phyloP scores from a whole-genome alignment of 2,329 filamentous ascomycete species.

The Botrytis pseudocinerea region DNA sequence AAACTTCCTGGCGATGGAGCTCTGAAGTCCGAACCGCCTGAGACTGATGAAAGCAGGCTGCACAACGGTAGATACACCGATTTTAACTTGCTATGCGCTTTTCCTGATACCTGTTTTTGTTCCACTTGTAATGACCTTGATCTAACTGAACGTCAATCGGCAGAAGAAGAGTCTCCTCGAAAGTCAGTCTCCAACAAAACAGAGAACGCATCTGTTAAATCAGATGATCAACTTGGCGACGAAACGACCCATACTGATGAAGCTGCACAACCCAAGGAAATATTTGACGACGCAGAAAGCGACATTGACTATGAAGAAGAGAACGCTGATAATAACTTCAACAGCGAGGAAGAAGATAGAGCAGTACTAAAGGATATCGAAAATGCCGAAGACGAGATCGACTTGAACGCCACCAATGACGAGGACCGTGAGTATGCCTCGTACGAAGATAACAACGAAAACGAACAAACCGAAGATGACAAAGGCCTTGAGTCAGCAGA shows the following conservation, averaged over 20 bases:
- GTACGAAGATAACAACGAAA: slow-evolving; percentile 40
- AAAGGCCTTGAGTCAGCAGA: slow-evolving; percentile 6
- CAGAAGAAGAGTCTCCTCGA: slow-evolving; percentile 33
- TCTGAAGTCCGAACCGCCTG: background rate
- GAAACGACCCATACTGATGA: background rate
- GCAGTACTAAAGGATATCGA: background rate
- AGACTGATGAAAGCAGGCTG: slow-evolving; percentile 26
- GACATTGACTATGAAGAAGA: slow-evolving; percentile 28
- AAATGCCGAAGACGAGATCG: slow-evolving; percentile 9
- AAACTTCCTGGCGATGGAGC: slow-evolving; percentile 21
- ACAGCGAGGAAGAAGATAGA: background rate
- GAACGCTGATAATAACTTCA: background rate
- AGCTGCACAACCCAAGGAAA: slow-evolving; percentile 3
- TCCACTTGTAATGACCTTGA: slow-evolving; percentile 34
- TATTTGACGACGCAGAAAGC: slow-evolving; percentile 29
- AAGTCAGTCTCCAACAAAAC: slow-evolving; percentile 29
- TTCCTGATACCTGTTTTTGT: slow-evolving; percentile 36
- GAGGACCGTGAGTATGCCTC: slow-evolving; percentile 19
- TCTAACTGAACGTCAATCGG: slow-evolving; percentile 32
- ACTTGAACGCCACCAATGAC: slow-evolving; percentile 7
- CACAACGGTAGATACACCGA: slow-evolving; percentile 36
- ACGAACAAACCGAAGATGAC: slow-evolving; percentile 36
- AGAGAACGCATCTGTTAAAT: slow-evolving; percentile 12
- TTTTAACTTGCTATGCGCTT: slow-evolving; percentile 35
- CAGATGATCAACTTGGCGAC: background rate